Conservation (phyloP, 345 rosid species). For the Eucalyptus guilfoylei region DNA sequence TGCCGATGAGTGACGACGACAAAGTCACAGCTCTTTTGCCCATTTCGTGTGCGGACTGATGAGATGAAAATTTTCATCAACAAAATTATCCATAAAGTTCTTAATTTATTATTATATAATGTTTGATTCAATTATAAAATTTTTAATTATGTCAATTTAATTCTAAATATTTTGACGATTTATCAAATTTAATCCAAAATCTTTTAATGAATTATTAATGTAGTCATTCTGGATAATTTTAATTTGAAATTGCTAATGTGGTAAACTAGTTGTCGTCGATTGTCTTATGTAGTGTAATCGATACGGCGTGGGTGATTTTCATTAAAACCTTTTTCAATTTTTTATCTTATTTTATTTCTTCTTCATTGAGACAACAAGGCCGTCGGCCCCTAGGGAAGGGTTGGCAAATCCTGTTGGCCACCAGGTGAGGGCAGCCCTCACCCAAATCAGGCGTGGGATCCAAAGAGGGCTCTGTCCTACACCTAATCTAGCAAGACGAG, state of each 20-base stretch:
- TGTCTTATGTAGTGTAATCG: rapidly evolving
- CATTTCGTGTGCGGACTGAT: not conserved
- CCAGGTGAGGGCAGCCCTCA: not conserved
- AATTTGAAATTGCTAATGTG: rapidly evolving
- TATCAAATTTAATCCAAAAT: not conserved
- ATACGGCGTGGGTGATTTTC: no score
- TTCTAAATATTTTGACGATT: rapidly evolving
- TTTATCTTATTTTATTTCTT: no score
- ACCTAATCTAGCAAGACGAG: not conserved
- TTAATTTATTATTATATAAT: no score
- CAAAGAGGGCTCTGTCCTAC: rapidly evolving
- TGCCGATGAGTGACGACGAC: not conserved
- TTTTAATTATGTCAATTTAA: no score
- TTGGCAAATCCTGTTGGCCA: no score
- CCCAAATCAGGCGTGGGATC: no score
- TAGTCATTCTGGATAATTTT: rapidly evolving
- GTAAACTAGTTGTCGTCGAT: rapidly evolving
- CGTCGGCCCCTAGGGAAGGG: rapidly evolving
- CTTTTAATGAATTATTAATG: no score
- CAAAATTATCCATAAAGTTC: no score
- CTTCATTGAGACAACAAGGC: no score
- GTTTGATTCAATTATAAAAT: rapidly evolving
- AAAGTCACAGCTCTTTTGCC: not conserved
- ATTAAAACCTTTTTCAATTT: rapidly evolving
- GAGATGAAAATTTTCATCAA: no score